phyloP scores from a whole-genome alignment of 176 grass and related monocot genomes.

The Calamus simplicifolius region DNA sequence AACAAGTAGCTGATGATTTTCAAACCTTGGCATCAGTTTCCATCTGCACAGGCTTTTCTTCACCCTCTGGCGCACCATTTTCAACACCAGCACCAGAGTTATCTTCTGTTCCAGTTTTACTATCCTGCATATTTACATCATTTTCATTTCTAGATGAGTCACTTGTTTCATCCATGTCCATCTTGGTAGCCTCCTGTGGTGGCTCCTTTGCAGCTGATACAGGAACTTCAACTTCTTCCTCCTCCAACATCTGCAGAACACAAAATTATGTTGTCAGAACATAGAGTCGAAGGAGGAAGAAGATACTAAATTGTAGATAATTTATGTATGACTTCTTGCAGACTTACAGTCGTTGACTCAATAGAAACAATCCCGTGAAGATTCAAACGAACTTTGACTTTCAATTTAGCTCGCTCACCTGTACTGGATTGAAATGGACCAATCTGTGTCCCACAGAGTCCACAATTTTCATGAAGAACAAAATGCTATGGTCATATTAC shows the following conservation, averaged over 20 bases:
- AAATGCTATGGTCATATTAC: too few species aligned
- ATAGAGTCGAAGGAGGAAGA: not conserved
- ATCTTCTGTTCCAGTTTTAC: conserved; percentile 34
- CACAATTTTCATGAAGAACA: too few species aligned
- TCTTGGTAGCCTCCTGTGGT: conserved; percentile 46
- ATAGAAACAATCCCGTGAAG: conserved; percentile 82
- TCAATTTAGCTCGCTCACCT: conserved; percentile 61
- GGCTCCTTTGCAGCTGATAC: conserved; percentile 20
- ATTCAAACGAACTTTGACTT: conserved; percentile 76
- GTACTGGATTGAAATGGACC: conserved; percentile 73
- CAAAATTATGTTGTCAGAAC: not conserved
- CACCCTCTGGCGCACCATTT: conserved; percentile 45
- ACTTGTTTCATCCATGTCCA: conserved; percentile 50
- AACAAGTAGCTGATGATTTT: not conserved
- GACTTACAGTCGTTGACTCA: conserved; percentile 69
- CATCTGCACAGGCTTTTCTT: conserved; percentile 69
- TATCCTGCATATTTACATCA: conserved; percentile 65
- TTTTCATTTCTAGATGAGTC: conserved; percentile 26
- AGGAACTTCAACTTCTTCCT: conserved; percentile 67
- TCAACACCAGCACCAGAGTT: conserved; percentile 31
- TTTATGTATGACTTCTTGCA: not conserved
- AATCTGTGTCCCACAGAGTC: conserved; percentile 28
- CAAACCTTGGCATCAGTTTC: conserved; percentile 87
- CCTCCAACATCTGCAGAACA: conserved; percentile 64
- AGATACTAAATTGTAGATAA: not conserved